phyloP scores from a whole-genome alignment of 805 yeast species.

The Starmera pachycereana region DNA sequence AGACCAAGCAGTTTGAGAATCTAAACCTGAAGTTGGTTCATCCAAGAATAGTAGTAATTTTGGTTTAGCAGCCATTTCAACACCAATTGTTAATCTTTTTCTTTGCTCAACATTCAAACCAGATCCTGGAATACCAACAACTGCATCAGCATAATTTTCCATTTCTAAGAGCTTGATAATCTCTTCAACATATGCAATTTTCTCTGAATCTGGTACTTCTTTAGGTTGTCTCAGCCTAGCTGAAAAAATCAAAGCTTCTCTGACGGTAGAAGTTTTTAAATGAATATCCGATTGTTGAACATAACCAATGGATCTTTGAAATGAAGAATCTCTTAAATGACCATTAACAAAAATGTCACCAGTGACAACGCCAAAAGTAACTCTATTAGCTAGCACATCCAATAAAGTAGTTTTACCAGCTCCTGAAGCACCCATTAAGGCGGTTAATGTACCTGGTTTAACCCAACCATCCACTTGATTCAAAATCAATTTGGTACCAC shows the following conservation, averaged over 20 bases:
- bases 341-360: conserved; percentile 71
- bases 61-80: conserved; percentile 63
- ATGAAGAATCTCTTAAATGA: conserved; percentile 46
- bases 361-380: conserved; percentile 58
- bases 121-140: conserved; percentile 67
- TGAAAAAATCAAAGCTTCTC: conserved; percentile 64
- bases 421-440: conserved; percentile 81
- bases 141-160: conserved; percentile 65
- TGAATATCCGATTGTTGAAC: conserved; percentile 79
- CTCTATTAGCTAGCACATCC: conserved; percentile 63
- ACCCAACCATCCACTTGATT: conserved; percentile 59
- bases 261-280: conserved; percentile 55
- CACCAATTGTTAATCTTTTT: conserved; percentile 60
- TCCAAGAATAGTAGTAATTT: conserved; percentile 51
- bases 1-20: conserved; percentile 59
- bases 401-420: conserved; percentile 78
- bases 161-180: conserved; percentile 58
- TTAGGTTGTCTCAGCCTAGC: conserved; percentile 65
- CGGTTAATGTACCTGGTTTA: conserved; percentile 73
- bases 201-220: conserved; percentile 45
- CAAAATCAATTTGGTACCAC: conserved; percentile 46
- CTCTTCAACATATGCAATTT: conserved; percentile 58
- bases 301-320: conserved; percentile 71
- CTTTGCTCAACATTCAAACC: conserved; percentile 64
- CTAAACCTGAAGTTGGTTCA: conserved; percentile 69